Percentiles rank a stretch among this genome's conserved stretches.
These are phyloP conservation scores for Saturnispora silvae DNA, from an alignment of 805 yeast genomes.

Conservation along the genomic window DNA sequence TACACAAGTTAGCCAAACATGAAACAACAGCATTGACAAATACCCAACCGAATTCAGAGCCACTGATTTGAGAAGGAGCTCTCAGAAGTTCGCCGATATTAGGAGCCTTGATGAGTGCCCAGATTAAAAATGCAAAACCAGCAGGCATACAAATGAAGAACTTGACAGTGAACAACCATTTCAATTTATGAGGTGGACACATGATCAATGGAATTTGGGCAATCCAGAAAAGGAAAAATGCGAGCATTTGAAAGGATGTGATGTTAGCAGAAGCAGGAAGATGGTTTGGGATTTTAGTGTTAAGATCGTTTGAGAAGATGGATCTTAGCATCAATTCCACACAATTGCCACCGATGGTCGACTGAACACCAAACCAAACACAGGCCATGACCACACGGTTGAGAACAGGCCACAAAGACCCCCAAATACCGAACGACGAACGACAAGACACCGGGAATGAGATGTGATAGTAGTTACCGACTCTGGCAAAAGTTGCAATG, in stretches of 20 bases:
- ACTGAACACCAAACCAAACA: slow-evolving; percentile 37
- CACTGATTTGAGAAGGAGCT: slow-evolving; percentile 12
- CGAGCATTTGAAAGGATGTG: slow-evolving; percentile 33
- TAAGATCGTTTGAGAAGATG: slow-evolving; percentile 22
- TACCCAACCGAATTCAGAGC: slow-evolving; percentile 13
- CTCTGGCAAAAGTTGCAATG: slow-evolving; percentile 36
- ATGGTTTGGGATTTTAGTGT: slow-evolving; percentile 27
- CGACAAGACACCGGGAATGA: slow-evolving; percentile 38
- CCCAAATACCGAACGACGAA: slow-evolving; percentile 36
- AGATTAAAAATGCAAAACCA: slow-evolving; percentile 19
- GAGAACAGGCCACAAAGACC: slow-evolving; percentile 33
- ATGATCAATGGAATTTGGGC: slow-evolving; percentile 31
- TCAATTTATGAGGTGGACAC: slow-evolving; percentile 34
- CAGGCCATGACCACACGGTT: slow-evolving; percentile 35
- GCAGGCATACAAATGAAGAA: slow-evolving; percentile 19
- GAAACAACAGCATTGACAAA: slow-evolving; percentile 14
- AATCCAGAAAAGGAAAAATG: slow-evolving; percentile 35
- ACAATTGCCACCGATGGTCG: slow-evolving; percentile 37
- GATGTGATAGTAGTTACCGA: slow-evolving; percentile 40
- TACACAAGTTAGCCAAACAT: slow-evolving; percentile 18
- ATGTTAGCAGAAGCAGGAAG: slow-evolving; percentile 29
- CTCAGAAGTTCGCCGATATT: slow-evolving; percentile 18
- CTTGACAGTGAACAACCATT: slow-evolving; percentile 16
- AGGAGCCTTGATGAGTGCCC: slow-evolving; percentile 22
- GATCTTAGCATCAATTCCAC: slow-evolving; percentile 27